Percentiles rank a stretch among this genome's conserved stretches.
Evolutionary conservation across 352 stramenopile genomes (phyloP).

Genomic region (Phytopythium oedochilum): DNA sequence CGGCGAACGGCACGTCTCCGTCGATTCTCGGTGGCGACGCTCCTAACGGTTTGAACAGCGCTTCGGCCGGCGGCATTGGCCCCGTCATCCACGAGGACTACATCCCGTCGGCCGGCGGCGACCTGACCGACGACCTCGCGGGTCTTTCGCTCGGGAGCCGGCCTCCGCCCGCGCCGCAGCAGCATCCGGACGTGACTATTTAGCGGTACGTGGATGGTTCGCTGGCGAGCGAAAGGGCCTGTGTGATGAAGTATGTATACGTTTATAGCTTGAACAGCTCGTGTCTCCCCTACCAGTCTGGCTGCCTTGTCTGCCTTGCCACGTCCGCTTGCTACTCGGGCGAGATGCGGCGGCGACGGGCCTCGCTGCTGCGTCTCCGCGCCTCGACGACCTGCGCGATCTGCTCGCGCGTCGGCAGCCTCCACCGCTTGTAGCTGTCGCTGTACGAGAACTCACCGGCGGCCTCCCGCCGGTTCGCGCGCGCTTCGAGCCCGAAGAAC

Average conservation of each 20-base stretch:
- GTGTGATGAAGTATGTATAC: neutral
- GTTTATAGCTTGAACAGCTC: neutral
- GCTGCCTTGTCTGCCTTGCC: too few relatives aligned
- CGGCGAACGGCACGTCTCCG: slow-evolving; percentile 1
- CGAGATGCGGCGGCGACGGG: slow-evolving; percentile 2
- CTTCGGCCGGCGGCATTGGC: slow-evolving; percentile 4
- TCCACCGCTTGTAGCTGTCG: slow-evolving; percentile 56
- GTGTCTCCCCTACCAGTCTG: too few relatives aligned
- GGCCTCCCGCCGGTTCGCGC: slow-evolving; percentile 35
- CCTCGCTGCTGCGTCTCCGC: slow-evolving; percentile 7
- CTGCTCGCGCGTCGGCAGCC: slow-evolving; percentile 65
- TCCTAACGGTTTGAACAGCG: neutral
- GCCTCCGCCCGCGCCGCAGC: neutral
- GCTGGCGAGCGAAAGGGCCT: neutral
- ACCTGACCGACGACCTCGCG: slow-evolving; percentile 42
- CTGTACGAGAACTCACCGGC: slow-evolving; percentile 38
- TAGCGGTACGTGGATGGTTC: slow-evolving; percentile 10
- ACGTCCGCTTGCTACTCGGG: neutral
- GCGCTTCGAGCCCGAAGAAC: slow-evolving; percentile 39
- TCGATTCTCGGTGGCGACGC: neutral
- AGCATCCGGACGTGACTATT: slow-evolving; percentile 34
- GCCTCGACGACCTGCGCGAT: slow-evolving; percentile 21
- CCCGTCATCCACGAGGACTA: slow-evolving; percentile 72
- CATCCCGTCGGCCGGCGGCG: slow-evolving; percentile 47
- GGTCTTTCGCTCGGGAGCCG: slow-evolving; percentile 43